These are phyloP conservation scores for Paecilomyces formosus DNA, from an alignment of 2,329 filamentous ascomycete species.

Conservation along the genomic window DNA sequence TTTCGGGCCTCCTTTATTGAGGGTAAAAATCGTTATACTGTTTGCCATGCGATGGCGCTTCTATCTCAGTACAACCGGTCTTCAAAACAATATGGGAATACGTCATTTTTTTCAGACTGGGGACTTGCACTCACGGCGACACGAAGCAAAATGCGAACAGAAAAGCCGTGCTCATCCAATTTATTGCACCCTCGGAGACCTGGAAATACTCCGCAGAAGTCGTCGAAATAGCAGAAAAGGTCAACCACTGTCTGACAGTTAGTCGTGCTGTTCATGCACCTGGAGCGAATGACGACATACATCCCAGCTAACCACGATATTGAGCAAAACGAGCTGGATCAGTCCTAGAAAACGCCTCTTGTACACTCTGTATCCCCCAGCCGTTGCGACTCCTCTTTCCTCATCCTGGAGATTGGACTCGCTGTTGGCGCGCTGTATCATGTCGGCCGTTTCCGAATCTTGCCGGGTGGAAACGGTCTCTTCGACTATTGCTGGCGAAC, in stretches of 20 bases:
- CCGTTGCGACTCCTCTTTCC: slow-evolving; percentile 8
- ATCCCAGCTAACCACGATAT: slow-evolving; percentile 92
- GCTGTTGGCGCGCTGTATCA: background rate
- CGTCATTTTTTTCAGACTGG: background rate
- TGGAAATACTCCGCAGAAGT: slow-evolving; percentile 68
- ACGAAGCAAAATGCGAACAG: slow-evolving; percentile 73
- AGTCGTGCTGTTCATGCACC: background rate
- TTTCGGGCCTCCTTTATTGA: slow-evolving; percentile 72
- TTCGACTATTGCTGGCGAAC: background rate
- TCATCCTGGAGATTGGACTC: background rate
- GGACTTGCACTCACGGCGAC: slow-evolving; percentile 48
- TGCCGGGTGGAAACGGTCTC: background rate
- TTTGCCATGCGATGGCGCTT: background rate
- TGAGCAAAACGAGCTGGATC: slow-evolving; percentile 73
- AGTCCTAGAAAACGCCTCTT: slow-evolving; percentile 86
- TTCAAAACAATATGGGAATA: background rate
- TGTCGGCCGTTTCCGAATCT: background rate
- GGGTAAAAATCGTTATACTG: slow-evolving; percentile 61
- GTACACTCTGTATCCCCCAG: slow-evolving; percentile 53
- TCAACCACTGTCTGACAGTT: slow-evolving; percentile 63
- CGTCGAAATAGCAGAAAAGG: slow-evolving; percentile 75
- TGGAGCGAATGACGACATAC: slow-evolving; percentile 50
- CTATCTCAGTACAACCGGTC: background rate
- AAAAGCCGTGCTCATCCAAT: slow-evolving; percentile 87
- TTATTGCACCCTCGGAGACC: slow-evolving; percentile 68